A percentile compares a stretch with the other conserved stretches of the same genome.
These are phyloP conservation scores for Podospora anserina DNA, from an alignment of 495 filamentous ascomycete species.

Conservation along the genomic window DNA sequence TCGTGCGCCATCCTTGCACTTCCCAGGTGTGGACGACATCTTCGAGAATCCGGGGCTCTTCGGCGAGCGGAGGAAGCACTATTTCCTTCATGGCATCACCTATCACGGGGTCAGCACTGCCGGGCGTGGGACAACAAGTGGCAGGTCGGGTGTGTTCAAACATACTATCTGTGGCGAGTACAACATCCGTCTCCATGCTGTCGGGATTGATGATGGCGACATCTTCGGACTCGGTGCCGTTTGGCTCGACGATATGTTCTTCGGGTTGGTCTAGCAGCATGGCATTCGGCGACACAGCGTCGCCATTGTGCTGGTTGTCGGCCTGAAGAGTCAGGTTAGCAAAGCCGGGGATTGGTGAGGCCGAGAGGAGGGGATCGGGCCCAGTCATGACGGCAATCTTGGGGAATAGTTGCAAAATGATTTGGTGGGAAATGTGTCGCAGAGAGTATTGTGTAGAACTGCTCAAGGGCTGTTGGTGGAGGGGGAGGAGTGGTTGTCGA, in stretches of 20 bases:
- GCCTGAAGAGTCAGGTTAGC: constrained; percentile 30
- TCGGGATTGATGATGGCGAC: constrained; percentile 81
- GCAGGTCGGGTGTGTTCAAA: constrained; percentile 34
- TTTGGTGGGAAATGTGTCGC: neutral
- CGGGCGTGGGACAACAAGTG: constrained; percentile 7
- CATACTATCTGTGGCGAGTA: constrained; percentile 65
- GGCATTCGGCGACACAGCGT: constrained; percentile 46
- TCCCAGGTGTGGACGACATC: constrained; percentile 79
- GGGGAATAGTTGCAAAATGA: neutral
- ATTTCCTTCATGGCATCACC: constrained; percentile 80
- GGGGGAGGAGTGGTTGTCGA: neutral
- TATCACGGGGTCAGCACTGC: constrained; percentile 40
- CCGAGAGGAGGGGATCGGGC: neutral
- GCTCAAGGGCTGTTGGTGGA: neutral
- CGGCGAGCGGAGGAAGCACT: constrained; percentile 59
- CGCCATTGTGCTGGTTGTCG: constrained; percentile 39
- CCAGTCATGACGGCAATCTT: neutral
- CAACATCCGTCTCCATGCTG: constrained; percentile 35
- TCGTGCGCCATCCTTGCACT: constrained; percentile 72
- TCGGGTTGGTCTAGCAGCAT: constrained; percentile 73
- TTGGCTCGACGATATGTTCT: constrained; percentile 57
- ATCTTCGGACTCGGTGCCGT: constrained; percentile 73
- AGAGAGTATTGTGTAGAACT: neutral
- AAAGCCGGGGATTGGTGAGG: constrained; percentile 24
- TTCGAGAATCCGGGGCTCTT: constrained; percentile 70